A percentile compares a stretch with the other conserved stretches of the same genome.
phyloP scores from a whole-genome alignment of 139 green algal species.

The Pycnococcus provasolii region DNA sequence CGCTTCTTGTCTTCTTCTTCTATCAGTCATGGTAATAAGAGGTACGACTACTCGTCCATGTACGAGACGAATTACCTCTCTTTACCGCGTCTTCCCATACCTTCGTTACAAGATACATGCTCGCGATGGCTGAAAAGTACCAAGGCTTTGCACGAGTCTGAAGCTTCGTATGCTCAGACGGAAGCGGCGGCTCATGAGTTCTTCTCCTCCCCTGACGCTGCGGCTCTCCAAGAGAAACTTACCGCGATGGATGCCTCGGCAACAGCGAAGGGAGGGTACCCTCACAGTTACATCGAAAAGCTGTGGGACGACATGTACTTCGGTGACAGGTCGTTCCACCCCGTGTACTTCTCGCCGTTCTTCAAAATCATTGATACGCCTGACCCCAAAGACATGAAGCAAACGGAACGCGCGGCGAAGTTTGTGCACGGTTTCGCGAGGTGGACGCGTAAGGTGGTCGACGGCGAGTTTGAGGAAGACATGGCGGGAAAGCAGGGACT shows the following conservation, averaged over 20 bases:
- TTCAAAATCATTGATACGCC: conserved; percentile 1
- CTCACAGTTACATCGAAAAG: background rate
- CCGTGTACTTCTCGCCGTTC: background rate
- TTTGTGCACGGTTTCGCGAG: background rate
- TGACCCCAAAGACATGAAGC: background rate
- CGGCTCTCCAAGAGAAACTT: background rate
- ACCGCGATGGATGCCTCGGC: background rate
- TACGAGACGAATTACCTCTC: background rate
- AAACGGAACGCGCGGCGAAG: background rate
- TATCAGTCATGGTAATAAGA: no score
- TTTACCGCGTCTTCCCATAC: background rate
- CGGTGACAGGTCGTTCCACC: background rate
- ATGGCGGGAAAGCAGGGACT: background rate
- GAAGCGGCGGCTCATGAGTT: no score
- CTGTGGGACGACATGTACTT: background rate
- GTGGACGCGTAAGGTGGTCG: background rate
- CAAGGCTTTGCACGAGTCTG: no score
- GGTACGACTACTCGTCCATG: background rate
- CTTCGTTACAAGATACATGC: background rate
- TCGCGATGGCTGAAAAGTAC: background rate
- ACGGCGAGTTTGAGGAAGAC: background rate
- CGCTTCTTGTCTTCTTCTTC: no score
- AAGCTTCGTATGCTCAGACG: no score
- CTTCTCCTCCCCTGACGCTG: background rate
- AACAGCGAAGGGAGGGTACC: background rate